phyloP scores from a whole-genome alignment of 176 grass and related monocot genomes.

The Neostapfia colusana region DNA sequence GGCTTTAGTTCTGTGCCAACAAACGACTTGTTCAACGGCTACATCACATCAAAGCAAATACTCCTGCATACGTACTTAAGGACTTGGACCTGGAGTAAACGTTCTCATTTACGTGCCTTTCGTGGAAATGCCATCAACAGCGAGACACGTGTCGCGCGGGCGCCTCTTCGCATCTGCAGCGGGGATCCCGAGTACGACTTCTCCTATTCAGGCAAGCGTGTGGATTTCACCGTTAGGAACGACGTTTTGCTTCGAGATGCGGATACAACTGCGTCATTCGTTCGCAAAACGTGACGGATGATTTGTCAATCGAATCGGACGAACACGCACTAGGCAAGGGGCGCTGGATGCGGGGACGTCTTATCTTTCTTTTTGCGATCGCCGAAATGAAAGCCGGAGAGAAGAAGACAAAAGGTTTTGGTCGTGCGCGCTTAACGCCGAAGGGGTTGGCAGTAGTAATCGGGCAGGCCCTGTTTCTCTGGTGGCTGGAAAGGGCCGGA shows the following conservation, averaged over 20 bases:
- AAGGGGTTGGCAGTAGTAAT: slow-evolving; percentile 10
- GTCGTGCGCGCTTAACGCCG: slow-evolving; percentile 1
- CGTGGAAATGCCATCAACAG: too few relatives aligned
- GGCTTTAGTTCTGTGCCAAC: neutral
- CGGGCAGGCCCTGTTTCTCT: slow-evolving; percentile 10
- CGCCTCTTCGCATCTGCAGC: neutral
- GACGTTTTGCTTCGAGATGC: neutral
- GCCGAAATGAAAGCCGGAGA: neutral
- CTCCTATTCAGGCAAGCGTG: neutral
- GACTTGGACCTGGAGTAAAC: neutral
- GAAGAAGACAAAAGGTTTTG: neutral
- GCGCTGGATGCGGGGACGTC: too few relatives aligned
- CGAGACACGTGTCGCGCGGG: too few relatives aligned
- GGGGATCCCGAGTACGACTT: neutral
- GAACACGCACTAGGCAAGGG: neutral
- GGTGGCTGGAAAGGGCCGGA: slow-evolving; percentile 13
- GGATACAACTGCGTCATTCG: neutral
- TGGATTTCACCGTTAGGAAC: neutral
- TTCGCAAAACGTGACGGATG: neutral
- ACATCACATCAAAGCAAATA: neutral
- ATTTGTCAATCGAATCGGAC: neutral
- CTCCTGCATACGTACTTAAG: neutral
- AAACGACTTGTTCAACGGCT: slow-evolving; percentile 1
- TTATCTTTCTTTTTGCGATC: too few relatives aligned
- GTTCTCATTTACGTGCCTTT: too few relatives aligned